A percentile compares a stretch with the other conserved stretches of the same genome.
Evolutionary conservation across 1,284 basidiomycete genomes (phyloP).

Genomic region (Melampsora larici-populina): DNA sequence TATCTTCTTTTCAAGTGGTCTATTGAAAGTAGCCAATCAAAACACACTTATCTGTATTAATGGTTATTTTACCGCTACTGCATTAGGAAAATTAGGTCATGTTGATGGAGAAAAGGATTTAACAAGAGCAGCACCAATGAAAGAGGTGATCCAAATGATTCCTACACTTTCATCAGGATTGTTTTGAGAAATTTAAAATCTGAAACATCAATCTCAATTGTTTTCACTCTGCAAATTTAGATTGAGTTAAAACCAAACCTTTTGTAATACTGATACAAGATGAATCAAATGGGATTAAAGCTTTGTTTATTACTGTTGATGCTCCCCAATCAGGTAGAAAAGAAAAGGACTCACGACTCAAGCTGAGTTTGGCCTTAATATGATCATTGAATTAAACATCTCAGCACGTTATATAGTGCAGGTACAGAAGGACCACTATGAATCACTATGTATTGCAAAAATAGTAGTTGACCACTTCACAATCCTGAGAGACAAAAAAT

Average conservation of each 20-base stretch:
- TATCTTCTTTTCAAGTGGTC: background rate
- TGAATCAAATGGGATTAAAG: constrained; percentile 75
- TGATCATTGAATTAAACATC: background rate
- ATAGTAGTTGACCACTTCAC: too few species aligned
- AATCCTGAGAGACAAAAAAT: too few species aligned
- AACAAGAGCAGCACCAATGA: constrained; percentile 75
- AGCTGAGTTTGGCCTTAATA: background rate
- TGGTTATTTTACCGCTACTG: constrained; percentile 75
- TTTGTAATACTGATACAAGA: constrained; percentile 82
- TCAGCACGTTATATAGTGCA: too few species aligned
- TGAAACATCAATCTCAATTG: constrained; percentile 73
- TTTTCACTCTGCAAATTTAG: constrained; percentile 79
- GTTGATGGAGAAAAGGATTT: constrained; percentile 60
- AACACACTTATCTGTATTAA: constrained; percentile 65
- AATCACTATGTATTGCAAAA: too few species aligned
- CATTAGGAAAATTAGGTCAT: constrained; percentile 75
- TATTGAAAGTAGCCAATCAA: background rate
- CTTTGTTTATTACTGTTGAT: constrained; percentile 72
- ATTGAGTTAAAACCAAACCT: constrained; percentile 73
- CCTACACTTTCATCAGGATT: constrained; percentile 83
- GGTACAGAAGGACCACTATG: too few species aligned
- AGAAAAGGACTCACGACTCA: constrained; percentile 63
- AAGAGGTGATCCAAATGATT: constrained; percentile 85
- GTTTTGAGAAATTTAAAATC: constrained; percentile 84
- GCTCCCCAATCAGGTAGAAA: constrained; percentile 85